These are phyloP conservation scores for Zygotorulaspora danielsina DNA, from an alignment of 805 yeast species.

Conservation along the genomic window DNA sequence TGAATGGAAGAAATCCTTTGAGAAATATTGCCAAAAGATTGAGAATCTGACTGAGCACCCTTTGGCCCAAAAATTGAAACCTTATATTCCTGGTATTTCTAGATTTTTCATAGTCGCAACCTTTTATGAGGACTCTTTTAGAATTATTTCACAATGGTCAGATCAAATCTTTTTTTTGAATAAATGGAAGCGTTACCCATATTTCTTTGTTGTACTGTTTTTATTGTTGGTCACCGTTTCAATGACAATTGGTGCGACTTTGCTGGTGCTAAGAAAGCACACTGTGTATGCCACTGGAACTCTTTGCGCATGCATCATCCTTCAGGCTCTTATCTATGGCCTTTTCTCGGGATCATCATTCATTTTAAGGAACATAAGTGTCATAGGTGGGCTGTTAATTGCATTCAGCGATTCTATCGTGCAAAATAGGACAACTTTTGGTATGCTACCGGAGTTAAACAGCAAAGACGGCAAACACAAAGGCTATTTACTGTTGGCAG, in stretches of 20 bases:
- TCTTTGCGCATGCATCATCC: conserved; percentile 62
- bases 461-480: conserved; percentile 57
- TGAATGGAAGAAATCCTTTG: conserved; percentile 33
- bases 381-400: conserved; percentile 85
- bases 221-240: conserved; percentile 56
- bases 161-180: conserved; percentile 84
- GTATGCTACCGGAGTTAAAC: conserved; percentile 49
- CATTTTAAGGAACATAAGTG: conserved; percentile 80
- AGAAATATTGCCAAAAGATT: conserved; percentile 46
- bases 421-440: conserved; percentile 57
- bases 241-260: conserved; percentile 70
- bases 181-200: conserved; percentile 74
- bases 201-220: conserved; percentile 70
- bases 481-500: conserved; percentile 79
- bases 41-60: conserved; percentile 53
- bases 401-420: conserved; percentile 85
- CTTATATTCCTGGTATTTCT: conserved; percentile 82
- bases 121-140: conserved; percentile 79
- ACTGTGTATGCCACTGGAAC: conserved; percentile 67
- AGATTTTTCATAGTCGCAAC: conserved; percentile 90
- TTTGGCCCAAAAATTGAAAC: conserved; percentile 47
- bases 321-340: conserved; percentile 88
- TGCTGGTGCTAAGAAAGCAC: conserved; percentile 64
- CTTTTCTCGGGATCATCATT: conserved; percentile 75
- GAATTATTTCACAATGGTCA: conserved; percentile 83